Conservation (phyloP, 495 filamentous ascomycete species). For the Cairneyella variabilis region DNA sequence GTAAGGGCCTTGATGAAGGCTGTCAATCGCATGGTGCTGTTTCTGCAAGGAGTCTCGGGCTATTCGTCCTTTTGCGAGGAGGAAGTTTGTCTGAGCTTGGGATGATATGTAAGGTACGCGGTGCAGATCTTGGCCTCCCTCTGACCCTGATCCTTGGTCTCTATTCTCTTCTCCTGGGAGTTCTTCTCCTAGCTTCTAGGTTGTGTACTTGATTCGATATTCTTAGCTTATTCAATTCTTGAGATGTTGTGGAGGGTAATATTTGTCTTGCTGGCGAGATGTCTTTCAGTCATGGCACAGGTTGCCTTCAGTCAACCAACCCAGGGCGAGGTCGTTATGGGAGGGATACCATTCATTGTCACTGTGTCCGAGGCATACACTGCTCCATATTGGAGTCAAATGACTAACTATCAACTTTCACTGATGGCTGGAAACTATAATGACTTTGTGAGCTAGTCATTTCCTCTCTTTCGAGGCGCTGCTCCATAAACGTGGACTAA, state of each 20-base stretch:
- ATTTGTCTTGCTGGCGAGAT: constrained; percentile 2
- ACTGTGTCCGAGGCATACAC: neutral
- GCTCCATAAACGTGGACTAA: too few relatives aligned
- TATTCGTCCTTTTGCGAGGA: neutral
- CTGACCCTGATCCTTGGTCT: too few relatives aligned
- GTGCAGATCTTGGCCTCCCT: too few relatives aligned
- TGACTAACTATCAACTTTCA: constrained; percentile 5
- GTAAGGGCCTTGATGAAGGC: too few relatives aligned
- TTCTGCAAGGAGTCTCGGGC: constrained; percentile 6
- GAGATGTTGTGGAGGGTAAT: neutral
- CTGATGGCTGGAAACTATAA: constrained; percentile 8
- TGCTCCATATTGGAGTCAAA: constrained; percentile 15
- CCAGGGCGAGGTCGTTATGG: constrained; percentile 1
- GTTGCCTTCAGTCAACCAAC: constrained; percentile 13
- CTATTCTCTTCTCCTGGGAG: too few relatives aligned
- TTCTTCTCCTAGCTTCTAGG: too few relatives aligned
- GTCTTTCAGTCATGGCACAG: constrained; percentile 1
- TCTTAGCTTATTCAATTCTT: too few relatives aligned
- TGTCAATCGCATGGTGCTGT: constrained; percentile 3
- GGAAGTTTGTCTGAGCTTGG: too few relatives aligned
- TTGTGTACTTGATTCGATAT: too few relatives aligned
- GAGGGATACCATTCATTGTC: constrained; percentile 7
- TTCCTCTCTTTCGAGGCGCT: too few relatives aligned
- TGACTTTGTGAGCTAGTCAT: constrained; percentile 6
- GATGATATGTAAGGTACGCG: too few relatives aligned